Evolutionary conservation across 208 protist species (phyloP), one percentile per base, ranked within the genome.

Genomic region (Crithidia brevicula): DNA sequence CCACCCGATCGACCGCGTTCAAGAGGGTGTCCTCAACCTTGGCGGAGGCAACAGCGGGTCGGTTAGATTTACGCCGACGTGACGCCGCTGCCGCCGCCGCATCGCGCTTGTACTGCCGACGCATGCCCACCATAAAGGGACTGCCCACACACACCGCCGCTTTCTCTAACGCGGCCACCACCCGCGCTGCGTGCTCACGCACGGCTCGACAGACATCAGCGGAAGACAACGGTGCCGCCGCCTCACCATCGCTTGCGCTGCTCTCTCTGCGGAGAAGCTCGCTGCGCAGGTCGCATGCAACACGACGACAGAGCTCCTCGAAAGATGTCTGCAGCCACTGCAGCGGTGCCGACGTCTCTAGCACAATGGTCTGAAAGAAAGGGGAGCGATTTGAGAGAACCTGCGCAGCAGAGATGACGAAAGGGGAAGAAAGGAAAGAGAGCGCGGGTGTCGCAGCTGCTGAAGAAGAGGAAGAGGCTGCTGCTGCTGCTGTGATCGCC

Each of bases 311-410:
- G 23, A 76, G 40, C 57, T 59, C 46, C 8, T 30, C 27, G 40
- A 76, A 76, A n/a, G 70, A 64, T 2, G 42, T 51, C 49, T 70
- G 54, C 34, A 76, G 56, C 70, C 62, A 76, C 20, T 66, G 62
- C 33, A 76, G 46, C 34, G 61, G 51, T 4, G 62, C 70, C 3
- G 52, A 28, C 27, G 22, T 9, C 23, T 56, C 42, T 43, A 60
- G 45, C 10, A 30, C 25, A 4, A 15, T 22, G 23, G 70, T 31
- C 20, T 38, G 27, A 2, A 36, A 13, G 9, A 34, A 30, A 1
- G 45, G 45, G 3, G 45, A 54, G 2, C 45, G 46, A 5, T 2
- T 30, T 4, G 49, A 11, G 25, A 66, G 61, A n/a, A 23, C 36
- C 5, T 38, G 53, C 6, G 70, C 30, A 20, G 46, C 56, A 9